Conservation (phyloP, 2,329 filamentous ascomycete species). For the Penicillium polonicum region DNA sequence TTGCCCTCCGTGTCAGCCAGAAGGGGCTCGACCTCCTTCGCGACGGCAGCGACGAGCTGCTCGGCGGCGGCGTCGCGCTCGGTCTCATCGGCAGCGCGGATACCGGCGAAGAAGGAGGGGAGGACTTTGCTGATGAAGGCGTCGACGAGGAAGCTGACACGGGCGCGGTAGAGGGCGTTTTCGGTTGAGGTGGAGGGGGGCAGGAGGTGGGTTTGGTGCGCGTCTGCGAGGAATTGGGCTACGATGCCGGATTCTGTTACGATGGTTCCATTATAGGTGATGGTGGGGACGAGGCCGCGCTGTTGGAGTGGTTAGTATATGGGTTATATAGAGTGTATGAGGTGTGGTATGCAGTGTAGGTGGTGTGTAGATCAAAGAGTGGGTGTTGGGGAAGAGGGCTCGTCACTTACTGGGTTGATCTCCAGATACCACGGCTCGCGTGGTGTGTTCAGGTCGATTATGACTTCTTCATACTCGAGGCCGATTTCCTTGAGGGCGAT, state of each 20-base stretch:
- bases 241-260: constrained; percentile 70
- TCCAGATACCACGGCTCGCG: constrained; percentile 72
- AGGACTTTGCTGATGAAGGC: constrained; percentile 65
- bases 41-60: constrained; percentile 56
- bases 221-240: constrained; percentile 68
- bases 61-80: constrained; percentile 52
- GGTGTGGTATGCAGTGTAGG: no score
- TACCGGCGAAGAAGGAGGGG: constrained; percentile 46
- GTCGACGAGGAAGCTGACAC: constrained; percentile 70
- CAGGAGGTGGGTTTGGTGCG: constrained; percentile 65
- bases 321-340: not conserved
- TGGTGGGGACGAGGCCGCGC: constrained; percentile 70
- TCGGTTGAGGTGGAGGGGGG: constrained; percentile 54
- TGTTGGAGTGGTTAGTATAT: constrained; percentile 24
- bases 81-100: constrained; percentile 49
- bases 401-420: constrained; percentile 62
- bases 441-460: constrained; percentile 68
- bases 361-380: not conserved
- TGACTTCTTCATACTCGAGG: constrained; percentile 66
- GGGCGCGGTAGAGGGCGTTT: constrained; percentile 62
- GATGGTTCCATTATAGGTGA: constrained; percentile 68
- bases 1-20: constrained; percentile 50
- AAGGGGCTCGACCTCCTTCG: constrained; percentile 72
- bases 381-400: not conserved
- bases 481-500: constrained; percentile 67